Evolutionary conservation across 352 stramenopile genomes (phyloP).

Genomic region (Phytophthora tubulina): DNA sequence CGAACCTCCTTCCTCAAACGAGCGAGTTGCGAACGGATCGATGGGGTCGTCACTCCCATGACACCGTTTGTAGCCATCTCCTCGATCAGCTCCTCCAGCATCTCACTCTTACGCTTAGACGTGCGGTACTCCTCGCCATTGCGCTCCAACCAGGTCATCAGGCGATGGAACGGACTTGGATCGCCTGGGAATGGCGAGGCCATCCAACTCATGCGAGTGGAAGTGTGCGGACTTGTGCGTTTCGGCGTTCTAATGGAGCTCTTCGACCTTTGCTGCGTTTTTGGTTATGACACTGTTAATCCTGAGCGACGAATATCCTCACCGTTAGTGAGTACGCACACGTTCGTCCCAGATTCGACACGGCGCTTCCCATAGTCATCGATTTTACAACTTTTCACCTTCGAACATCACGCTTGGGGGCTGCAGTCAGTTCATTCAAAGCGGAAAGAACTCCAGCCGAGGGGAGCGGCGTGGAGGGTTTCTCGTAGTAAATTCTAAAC

Average conservation of each 20-base stretch:
- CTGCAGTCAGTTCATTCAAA: too few relatives aligned
- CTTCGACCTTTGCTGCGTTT: not conserved
- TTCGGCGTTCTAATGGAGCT: not conserved
- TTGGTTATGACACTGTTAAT: not conserved
- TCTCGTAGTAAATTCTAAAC: too few relatives aligned
- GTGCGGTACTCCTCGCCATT: not conserved
- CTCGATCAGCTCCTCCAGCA: not conserved
- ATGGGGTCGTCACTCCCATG: not conserved
- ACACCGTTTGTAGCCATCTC: not conserved
- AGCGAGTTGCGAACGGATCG: not conserved
- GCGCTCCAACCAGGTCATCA: not conserved
- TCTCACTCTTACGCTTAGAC: not conserved
- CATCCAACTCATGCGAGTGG: not conserved
- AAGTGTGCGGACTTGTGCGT: not conserved
- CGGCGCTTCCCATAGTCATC: not conserved
- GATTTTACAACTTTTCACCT: not conserved
- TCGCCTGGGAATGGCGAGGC: not conserved
- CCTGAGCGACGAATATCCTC: not conserved
- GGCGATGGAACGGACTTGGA: not conserved
- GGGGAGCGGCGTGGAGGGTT: too few relatives aligned
- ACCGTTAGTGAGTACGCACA: not conserved
- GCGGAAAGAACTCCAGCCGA: too few relatives aligned
- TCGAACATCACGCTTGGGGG: too few relatives aligned
- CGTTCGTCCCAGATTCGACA: not conserved
- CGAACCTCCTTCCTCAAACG: not conserved